Evolutionary conservation across 2,329 filamentous ascomycete genomes (phyloP), one percentile per base, ranked within the genome.

Genomic region (Nigrospora sphaerica): DNA sequence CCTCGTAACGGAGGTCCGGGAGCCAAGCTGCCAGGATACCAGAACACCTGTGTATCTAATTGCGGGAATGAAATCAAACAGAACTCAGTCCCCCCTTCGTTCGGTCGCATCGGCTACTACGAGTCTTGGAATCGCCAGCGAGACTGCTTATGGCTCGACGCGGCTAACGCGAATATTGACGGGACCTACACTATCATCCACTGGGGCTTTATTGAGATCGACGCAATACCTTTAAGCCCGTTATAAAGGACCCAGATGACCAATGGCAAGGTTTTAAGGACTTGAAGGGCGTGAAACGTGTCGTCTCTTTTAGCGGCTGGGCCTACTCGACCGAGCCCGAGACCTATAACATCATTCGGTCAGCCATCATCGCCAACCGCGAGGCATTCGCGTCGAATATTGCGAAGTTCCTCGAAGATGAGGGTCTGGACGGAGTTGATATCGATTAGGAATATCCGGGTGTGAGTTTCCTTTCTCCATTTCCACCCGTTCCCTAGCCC

Each of bases 291-390:
- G 23, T 57, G 35, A 65, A 68, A 44, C 52, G 49, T 6, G 64
- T 71, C 38, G n/a, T 70, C 3, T 60, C 64, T 0, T 62, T 72
- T 43, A 67, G 68, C 12, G 68, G 69, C 10, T 71, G 67, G 69
- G 54, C 47, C 0, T 67, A 64, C 46, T 64, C 59, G 1, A 71
- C 66, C 0, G 51, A 57, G 16, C 47, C 53, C 0, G 47, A 39
- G 5, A 67, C 64, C 0, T 66, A 58, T 36, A 32, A 41, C 10
- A 64, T 69, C 14, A 58, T 70, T 39, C 57, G 66, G 0, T 31
- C 65, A 5, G 64, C 48, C 11, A 58, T 65, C 4, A 48, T 13
- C 1, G 57, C 43, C 0, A 67, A 71, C 39, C 54, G 61, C 1
- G 42, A 53, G 23, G 57, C n/a, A 1, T 56, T 69, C 47, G 46